Base-by-base conservation (phyloP, 2,329 filamentous ascomycete genomes). In the Macrophomina phaseolina region DNA sequence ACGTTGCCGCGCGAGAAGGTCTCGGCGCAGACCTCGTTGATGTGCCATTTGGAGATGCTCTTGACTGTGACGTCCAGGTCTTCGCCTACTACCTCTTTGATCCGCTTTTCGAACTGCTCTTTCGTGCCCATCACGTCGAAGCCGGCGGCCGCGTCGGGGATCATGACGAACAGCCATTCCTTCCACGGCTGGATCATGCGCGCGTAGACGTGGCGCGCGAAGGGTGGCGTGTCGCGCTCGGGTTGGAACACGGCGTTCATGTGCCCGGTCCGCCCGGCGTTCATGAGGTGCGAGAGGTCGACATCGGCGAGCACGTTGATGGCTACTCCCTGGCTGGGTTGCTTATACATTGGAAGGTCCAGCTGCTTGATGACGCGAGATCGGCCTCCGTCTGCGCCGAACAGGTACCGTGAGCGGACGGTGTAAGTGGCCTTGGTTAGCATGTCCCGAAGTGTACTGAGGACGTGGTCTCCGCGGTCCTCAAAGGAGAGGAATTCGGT, bases 161-260 rank as follows among this genome's bases (percentile, higher is more conserved):
- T 23, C 3, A 68, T 16, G 53, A 86, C 85, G 65, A 73, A 71
- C 66, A 74, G 62, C 86, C 87, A 90, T 77, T 90, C 84, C 69
- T 84, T 73, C 87, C 87, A 90, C 0, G 87, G 83, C 76, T 85
- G 86, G 4, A 90, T 86, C 86, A 90, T 89, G 28, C 88, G 79
- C 2, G 83, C 78, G 69, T 86, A 75, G 3, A 74, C 76, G 36
- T 78, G 77, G 81, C 83, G 86, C 0, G 80, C 85, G 75, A 84
- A 88, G 0, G 78, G 77, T 0, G 84, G 83, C 63, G 83, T 77
- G 62, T 86, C 82, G 1, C 73, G 74, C 65, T 86, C 83, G 0
- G 87, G 86, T 68, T 84, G 81, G 72, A 89, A 78, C 1, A 87
- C 78, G 83, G 85, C 88, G 72, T 90, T 87, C 23, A 90, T 77